Conservation (phyloP, 768 basidiomycete genomes). For the Suillus brevipes region DNA sequence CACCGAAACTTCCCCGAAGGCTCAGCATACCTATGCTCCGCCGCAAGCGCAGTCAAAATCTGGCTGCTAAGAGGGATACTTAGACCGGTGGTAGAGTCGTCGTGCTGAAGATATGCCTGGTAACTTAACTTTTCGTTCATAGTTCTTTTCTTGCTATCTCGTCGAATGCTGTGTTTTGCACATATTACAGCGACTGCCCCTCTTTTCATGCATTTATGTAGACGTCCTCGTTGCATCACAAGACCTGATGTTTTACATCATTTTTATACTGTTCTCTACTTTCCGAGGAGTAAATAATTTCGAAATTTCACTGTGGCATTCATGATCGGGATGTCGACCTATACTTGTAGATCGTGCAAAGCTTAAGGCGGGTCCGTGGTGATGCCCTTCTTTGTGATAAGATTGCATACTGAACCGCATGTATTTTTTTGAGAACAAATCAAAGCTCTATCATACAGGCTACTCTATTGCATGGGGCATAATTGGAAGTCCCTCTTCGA, state of each 20-base stretch:
- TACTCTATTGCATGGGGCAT: neutral
- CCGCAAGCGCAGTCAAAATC: conserved; percentile 24
- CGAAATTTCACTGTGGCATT: neutral
- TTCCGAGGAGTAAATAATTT: neutral
- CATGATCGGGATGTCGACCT: neutral
- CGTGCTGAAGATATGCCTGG: no score
- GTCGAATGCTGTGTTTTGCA: neutral
- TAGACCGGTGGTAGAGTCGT: neutral
- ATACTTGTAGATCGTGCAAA: neutral
- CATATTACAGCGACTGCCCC: neutral
- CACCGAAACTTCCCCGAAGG: conserved; percentile 27
- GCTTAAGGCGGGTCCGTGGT: neutral
- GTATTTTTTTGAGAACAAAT: neutral
- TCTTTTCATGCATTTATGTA: neutral
- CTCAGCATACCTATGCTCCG: conserved; percentile 31
- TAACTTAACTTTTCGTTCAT: neutral
- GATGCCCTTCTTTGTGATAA: neutral
- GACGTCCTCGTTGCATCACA: neutral
- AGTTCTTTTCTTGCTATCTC: neutral
- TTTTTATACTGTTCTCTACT: neutral
- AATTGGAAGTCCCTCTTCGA: neutral
- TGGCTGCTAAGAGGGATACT: neutral
- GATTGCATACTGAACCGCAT: neutral
- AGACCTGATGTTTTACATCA: neutral
- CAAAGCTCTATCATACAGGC: neutral